These are phyloP conservation scores for Candida maltosa DNA, from an alignment of 805 yeast genomes.

Conservation along the genomic window DNA sequence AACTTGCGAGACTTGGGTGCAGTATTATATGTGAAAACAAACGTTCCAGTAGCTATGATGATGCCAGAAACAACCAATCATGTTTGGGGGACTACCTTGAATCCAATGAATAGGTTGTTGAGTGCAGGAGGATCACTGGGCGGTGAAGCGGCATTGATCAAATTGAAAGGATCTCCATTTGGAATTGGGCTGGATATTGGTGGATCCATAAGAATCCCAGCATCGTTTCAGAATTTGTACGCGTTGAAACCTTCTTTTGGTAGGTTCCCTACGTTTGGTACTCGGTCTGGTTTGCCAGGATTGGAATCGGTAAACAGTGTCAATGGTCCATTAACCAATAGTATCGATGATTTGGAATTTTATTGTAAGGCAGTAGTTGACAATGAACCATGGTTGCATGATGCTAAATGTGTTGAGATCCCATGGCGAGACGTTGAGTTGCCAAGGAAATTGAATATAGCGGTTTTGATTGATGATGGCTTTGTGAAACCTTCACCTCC, in stretches of 20 bases:
- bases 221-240: slow-evolving; percentile 39
- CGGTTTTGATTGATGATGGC: slow-evolving; percentile 42
- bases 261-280: slow-evolving; percentile 36
- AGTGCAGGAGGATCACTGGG: slow-evolving; percentile 56
- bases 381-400: slow-evolving; percentile 44
- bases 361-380: slow-evolving; percentile 35
- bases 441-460: slow-evolving; percentile 41
- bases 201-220: slow-evolving; percentile 49
- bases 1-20: slow-evolving; percentile 47
- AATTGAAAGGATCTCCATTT: slow-evolving; percentile 42
- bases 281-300: slow-evolving; percentile 27
- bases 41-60: slow-evolving; percentile 50
- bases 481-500: slow-evolving; percentile 55
- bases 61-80: slow-evolving; percentile 44
- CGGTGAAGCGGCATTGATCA: slow-evolving; percentile 50
- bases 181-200: slow-evolving; percentile 59
- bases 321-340: slow-evolving; percentile 46
- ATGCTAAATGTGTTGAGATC: slow-evolving; percentile 49
- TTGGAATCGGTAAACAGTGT: slow-evolving; percentile 36
- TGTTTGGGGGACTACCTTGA: slow-evolving; percentile 44
- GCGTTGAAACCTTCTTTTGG: slow-evolving; percentile 45
- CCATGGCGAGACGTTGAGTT: slow-evolving; percentile 31
- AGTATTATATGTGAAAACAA: slow-evolving; percentile 53
- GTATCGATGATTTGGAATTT: slow-evolving; percentile 35
- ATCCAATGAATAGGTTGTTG: slow-evolving; percentile 41